These are phyloP conservation scores for Oryza meyeriana DNA, from an alignment of 176 grass and related monocot species.

Conservation along the genomic window DNA sequence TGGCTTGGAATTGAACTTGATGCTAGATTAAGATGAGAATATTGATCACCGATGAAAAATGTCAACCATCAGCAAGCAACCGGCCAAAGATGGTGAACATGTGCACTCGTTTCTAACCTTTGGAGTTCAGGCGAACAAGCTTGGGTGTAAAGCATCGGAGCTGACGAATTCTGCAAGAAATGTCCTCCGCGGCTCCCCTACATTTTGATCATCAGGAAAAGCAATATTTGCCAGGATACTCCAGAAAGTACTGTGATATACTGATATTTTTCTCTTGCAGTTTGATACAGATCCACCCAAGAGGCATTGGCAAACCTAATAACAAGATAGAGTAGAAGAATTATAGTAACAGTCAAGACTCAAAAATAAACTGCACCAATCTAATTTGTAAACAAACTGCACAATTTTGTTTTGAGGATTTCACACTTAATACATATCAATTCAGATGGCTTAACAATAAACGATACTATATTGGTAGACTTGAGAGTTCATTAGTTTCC, in stretches of 20 bases:
- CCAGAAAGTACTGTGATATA: not conserved
- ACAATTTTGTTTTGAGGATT: not conserved
- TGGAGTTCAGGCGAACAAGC: not conserved
- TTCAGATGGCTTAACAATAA: not conserved
- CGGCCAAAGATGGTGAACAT: not conserved
- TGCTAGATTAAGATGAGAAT: not conserved
- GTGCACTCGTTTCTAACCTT: not conserved
- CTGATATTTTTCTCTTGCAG: not conserved
- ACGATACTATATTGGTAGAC: not conserved
- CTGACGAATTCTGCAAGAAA: not conserved
- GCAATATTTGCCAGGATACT: not conserved
- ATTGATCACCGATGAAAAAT: not conserved
- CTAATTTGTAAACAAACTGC: not conserved
- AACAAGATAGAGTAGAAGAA: not conserved
- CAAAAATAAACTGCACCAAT: not conserved
- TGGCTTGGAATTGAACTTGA: not conserved
- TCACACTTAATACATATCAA: not conserved
- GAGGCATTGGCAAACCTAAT: not conserved
- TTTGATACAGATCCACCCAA: not conserved
- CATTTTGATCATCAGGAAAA: not conserved
- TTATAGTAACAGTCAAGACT: not conserved
- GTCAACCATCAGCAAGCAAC: not conserved
- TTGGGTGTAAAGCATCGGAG: not conserved
- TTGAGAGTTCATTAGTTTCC: not conserved
- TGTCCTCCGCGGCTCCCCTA: not conserved